Conservation (phyloP, 306 rosid genomes). For the Astragalus membranaceus region DNA sequence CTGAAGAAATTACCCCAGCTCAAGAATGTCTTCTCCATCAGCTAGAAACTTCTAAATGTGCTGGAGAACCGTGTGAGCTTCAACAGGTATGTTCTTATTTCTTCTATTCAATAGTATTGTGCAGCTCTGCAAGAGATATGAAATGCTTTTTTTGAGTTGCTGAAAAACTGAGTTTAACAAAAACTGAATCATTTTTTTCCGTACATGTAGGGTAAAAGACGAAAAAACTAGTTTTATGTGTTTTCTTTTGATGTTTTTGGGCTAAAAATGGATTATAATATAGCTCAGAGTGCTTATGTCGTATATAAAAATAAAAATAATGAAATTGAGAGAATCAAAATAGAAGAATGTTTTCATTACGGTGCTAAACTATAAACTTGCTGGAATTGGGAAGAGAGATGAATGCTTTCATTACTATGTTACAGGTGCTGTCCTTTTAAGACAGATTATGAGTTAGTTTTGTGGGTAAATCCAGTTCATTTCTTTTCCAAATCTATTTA, state of each 20-base stretch:
- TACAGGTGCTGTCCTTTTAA: background rate
- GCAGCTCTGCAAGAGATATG: background rate
- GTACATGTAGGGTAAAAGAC: background rate
- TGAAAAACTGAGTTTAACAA: background rate
- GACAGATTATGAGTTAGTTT: background rate
- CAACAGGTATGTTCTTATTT: slow-evolving; percentile 41
- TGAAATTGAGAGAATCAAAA: background rate
- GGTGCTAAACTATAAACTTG: background rate
- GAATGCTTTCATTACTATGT: background rate
- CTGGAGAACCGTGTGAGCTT: slow-evolving; percentile 25
- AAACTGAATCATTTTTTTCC: background rate
- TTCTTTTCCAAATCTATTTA: background rate
- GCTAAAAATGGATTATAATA: background rate
- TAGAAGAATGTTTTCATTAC: background rate
- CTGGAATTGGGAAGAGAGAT: background rate
- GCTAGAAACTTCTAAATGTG: slow-evolving; percentile 30
- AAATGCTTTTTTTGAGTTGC: background rate
- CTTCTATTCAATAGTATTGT: slow-evolving; percentile 1
- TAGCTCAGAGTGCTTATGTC: background rate
- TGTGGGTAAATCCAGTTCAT: background rate
- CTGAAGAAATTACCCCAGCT: slow-evolving; percentile 18
- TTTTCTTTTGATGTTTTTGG: slow-evolving; percentile 3
- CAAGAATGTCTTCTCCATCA: slow-evolving; percentile 29
- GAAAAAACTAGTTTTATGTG: background rate
- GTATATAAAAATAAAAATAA: background rate